phyloP scores from a whole-genome alignment of 192 early-diverging fungal genomes.

The Coemansia sp. region DNA sequence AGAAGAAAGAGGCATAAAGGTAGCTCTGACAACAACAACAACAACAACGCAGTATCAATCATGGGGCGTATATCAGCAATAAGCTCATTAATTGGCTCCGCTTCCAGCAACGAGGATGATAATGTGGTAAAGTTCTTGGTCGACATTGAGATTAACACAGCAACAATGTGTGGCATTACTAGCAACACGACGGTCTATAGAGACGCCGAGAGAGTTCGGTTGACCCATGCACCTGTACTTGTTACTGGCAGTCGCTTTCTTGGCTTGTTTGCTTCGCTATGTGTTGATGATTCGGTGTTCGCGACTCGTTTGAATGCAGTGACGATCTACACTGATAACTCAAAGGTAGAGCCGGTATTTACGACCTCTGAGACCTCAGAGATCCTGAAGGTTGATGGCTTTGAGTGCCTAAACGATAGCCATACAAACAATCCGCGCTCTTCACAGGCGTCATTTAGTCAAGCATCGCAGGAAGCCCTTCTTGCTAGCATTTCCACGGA shows the following conservation, averaged over 20 bases:
- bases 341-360: constrained; percentile 5
- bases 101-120: neutral
- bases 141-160: constrained; percentile 14
- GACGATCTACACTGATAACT: neutral
- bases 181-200: neutral
- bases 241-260: constrained; percentile 19
- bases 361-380: constrained; percentile 10
- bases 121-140: constrained; percentile 16
- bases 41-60: constrained; percentile 6
- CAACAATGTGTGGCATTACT: neutral
- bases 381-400: constrained; percentile 24
- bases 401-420: constrained; percentile 26
- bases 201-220: neutral
- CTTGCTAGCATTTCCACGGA: constrained; percentile 4
- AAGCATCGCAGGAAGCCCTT: constrained; percentile 30
- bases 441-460: constrained; percentile 23
- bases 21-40: neutral
- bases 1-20: neutral
- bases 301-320: constrained; percentile 15
- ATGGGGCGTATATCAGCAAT: constrained; percentile 21
- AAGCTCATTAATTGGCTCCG: constrained; percentile 12
- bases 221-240: constrained; percentile 11
- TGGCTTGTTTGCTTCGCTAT: constrained; percentile 21
- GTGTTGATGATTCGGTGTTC: constrained; percentile 29
- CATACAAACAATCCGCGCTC: constrained; percentile 4